Percentiles rank a stretch among this genome's conserved stretches.
phyloP scores from a whole-genome alignment of 2,329 filamentous ascomycete genomes.

The Phialophora expanda region DNA sequence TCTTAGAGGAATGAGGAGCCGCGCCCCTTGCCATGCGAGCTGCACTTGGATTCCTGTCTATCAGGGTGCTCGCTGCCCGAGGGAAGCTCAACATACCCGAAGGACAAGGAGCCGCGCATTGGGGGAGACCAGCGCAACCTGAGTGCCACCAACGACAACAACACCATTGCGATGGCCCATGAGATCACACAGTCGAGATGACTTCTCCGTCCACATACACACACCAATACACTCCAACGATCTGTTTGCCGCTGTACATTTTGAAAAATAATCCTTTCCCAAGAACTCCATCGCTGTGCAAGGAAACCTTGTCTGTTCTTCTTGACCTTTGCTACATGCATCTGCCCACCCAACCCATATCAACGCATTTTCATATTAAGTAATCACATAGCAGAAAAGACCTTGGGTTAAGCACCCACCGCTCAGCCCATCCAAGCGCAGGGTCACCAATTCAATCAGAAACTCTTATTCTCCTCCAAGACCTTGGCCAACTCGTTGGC shows the following conservation, averaged over 20 bases:
- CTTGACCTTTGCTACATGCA: constrained; percentile 8
- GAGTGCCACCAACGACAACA: constrained; percentile 12
- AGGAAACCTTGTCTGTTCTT: background rate
- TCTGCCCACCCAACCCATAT: background rate
- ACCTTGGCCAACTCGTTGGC: constrained; percentile 33
- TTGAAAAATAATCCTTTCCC: constrained; percentile 16
- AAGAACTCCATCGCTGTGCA: constrained; percentile 11
- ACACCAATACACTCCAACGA: constrained; percentile 14
- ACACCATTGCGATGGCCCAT: background rate
- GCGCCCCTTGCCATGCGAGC: background rate
- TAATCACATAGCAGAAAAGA: constrained; percentile 3
- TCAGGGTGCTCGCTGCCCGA: background rate
- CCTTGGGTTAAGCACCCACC: background rate
- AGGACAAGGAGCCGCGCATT: constrained; percentile 14
- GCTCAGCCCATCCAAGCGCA: constrained; percentile 6
- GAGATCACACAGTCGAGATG: background rate
- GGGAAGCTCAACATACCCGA: background rate
- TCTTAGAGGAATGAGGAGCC: constrained; percentile 9
- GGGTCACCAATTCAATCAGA: background rate
- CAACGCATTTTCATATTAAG: constrained; percentile 1
- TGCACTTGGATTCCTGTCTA: background rate
- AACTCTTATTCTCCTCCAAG: constrained; percentile 37
- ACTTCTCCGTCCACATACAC: background rate
- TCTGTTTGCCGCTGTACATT: constrained; percentile 23
- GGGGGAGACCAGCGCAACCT: background rate